Base-by-base conservation (phyloP, 2,329 filamentous ascomycete genomes). In the Grosmannia penicillata region DNA sequence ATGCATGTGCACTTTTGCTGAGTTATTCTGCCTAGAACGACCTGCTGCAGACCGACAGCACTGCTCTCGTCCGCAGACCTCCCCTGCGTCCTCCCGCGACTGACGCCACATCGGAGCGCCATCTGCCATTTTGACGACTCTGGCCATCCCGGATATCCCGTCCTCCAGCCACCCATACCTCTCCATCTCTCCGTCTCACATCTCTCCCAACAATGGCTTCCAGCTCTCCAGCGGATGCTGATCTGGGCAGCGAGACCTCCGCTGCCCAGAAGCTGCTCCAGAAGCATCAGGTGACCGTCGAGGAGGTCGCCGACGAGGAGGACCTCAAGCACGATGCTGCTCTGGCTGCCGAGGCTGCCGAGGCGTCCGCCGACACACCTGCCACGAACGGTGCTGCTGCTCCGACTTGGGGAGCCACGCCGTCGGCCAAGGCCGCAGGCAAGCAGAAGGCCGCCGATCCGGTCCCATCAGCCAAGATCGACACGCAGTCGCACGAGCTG, bases 401-500 rank as follows among this genome's bases (percentile, higher is more conserved):
- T 37, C 60, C 67, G 39, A 61, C 62, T 33, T 65, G 63, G 58
- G 59, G 57, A 38, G 60, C 62, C 38, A 58, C 66, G 18, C 56
- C 69, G 50, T 74, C 74, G 43, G 61, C 72, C 37, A 83, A 81
- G 59, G 68, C 74, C 43, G 72, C 73, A 32, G 75, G 72, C 38
- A 85, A 83, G 64, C 75, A 81, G 54, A 78, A 78, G 55, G 66
- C 65, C 26, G 64, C 72, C 40, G 57, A 66, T 25, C 56, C 62
- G 2, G 55, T 53, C 32, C 47, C 56, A 31, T 45, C 59, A 24
- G 58, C 61, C 31, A 50, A 67, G 37, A 63, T 95, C 44, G 84
- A 96, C 58, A 87, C 84, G 17, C 72, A 83, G 52, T 93, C 84
- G 15, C 82, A 93, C 54, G 87, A 96, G 59, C 66, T 83, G 43